phyloP scores from a whole-genome alignment of 1,284 basidiomycete species.

The Neotropicomus parvogracilis region DNA sequence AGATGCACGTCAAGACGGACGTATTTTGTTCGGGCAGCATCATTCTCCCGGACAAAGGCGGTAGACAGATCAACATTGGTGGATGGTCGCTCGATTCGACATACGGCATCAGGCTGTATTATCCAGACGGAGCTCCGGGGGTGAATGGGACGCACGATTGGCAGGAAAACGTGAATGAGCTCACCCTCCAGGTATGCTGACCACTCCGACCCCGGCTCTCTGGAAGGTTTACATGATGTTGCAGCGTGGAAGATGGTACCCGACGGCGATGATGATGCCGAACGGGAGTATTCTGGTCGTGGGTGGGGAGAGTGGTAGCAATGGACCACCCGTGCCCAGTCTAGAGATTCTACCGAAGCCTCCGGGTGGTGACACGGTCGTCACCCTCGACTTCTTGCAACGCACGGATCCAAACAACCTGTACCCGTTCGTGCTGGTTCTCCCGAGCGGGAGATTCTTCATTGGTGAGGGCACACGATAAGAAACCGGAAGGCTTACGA shows the following conservation, averaged over 20 bases:
- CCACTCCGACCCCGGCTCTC: neutral
- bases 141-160: slow-evolving; percentile 55
- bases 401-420: slow-evolving; percentile 73
- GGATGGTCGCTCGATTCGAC: slow-evolving; percentile 64
- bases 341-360: slow-evolving; percentile 56
- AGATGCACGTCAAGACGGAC: slow-evolving; percentile 69
- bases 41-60: slow-evolving; percentile 68
- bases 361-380: slow-evolving; percentile 39
- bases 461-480: slow-evolving; percentile 42
- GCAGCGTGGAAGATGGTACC: slow-evolving; percentile 71
- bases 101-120: slow-evolving; percentile 61
- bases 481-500: neutral
- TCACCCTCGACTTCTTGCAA: slow-evolving; percentile 45
- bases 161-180: slow-evolving; percentile 45
- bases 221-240: neutral
- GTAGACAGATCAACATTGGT: slow-evolving; percentile 65
- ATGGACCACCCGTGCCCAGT: slow-evolving; percentile 59
- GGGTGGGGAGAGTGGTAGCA: slow-evolving; percentile 71
- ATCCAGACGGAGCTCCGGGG: slow-evolving; percentile 45
- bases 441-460: slow-evolving; percentile 64
- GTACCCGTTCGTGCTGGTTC: slow-evolving; percentile 70
- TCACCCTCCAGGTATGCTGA: slow-evolving; percentile 43
- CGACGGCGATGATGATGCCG: slow-evolving; percentile 57
- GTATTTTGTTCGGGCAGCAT: slow-evolving; percentile 75
- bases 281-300: slow-evolving; percentile 72